Evolutionary conservation across 805 yeast genomes (phyloP).

Genomic region (Kodamaea kaohsiungensis): DNA sequence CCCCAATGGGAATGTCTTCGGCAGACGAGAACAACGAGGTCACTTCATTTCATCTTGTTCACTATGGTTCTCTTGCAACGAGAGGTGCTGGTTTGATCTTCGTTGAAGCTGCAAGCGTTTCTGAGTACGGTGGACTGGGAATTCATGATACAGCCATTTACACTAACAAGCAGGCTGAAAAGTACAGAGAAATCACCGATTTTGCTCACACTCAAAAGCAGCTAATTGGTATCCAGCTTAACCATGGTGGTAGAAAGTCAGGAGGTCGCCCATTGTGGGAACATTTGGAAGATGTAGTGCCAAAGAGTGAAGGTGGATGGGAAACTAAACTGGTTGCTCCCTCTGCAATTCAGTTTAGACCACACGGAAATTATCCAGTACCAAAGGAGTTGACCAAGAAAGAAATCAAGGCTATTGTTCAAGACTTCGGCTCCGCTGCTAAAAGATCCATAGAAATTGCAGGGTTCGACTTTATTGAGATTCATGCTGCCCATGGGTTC

Average conservation of each 20-base stretch:
- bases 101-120: constrained; percentile 47
- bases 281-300: constrained; percentile 30
- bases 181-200: constrained; percentile 42
- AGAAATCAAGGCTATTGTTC: constrained; percentile 43
- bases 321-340: constrained; percentile 47
- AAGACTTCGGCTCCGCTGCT: constrained; percentile 48
- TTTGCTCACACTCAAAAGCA: constrained; percentile 46
- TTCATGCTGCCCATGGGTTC: constrained; percentile 45
- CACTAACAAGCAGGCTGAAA: constrained; percentile 48
- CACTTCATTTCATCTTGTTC: constrained; percentile 49
- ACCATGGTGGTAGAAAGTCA: constrained; percentile 56
- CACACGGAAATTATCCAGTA: constrained; percentile 22
- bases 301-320: constrained; percentile 42
- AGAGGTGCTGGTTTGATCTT: constrained; percentile 53
- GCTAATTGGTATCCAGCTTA: constrained; percentile 53
- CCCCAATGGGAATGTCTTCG: constrained; percentile 59
- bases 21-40: constrained; percentile 38
- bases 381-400: constrained; percentile 33
- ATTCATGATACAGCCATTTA: constrained; percentile 51
- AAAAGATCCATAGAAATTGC: constrained; percentile 41
- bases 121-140: constrained; percentile 41
- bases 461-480: constrained; percentile 43
- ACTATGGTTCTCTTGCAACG: constrained; percentile 47
- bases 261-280: constrained; percentile 30
- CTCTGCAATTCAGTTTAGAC: constrained; percentile 35